A percentile compares a stretch with the other conserved stretches of the same genome.
These are phyloP conservation scores for Exophiala lecanii-corni DNA, from an alignment of 2,329 filamentous ascomycete genomes.

Conservation along the genomic window DNA sequence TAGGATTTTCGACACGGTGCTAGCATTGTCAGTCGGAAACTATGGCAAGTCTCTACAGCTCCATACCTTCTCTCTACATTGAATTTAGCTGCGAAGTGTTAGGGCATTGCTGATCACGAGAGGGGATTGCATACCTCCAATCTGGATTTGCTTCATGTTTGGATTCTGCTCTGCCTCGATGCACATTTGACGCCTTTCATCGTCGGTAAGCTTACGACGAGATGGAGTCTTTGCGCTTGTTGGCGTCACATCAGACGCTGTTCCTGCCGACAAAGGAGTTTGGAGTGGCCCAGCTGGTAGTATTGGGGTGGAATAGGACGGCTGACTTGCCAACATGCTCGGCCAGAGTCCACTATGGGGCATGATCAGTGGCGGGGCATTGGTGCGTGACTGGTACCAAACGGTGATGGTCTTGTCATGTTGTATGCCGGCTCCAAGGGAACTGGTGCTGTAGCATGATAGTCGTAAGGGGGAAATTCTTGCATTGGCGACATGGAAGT, in stretches of 20 bases:
- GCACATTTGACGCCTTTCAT: conserved; percentile 89
- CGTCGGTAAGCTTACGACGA: conserved; percentile 82
- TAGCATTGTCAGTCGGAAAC: conserved; percentile 38
- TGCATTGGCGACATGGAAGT: conserved; percentile 62
- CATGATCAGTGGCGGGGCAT: conserved; percentile 63
- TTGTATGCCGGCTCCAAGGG: conserved; percentile 53
- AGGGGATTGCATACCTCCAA: conserved; percentile 61
- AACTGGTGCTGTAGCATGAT: conserved; percentile 58
- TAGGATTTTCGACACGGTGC: conserved; percentile 97
- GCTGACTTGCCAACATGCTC: conserved; percentile 62
- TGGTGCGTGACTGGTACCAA: conserved; percentile 42
- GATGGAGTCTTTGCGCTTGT: conserved; percentile 49
- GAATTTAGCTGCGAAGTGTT: conserved; percentile 63
- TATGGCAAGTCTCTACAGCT: conserved; percentile 6
- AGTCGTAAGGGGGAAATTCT: conserved; percentile 63
- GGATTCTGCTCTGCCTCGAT: conserved; percentile 88
- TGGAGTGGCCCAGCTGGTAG: conserved; percentile 50
- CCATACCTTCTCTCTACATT: conserved; percentile 92
- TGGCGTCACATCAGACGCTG: conserved; percentile 38
- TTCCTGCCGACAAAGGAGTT: conserved; percentile 40
- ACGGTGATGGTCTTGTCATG: conserved; percentile 54
- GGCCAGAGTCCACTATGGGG: conserved; percentile 62
- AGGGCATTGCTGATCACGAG: conserved; percentile 27
- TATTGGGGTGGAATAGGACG: conserved; percentile 57
- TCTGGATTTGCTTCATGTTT: conserved; percentile 88